Evolutionary conservation across 345 rosid species (phyloP).

Genomic region (Lepidium africanum): DNA sequence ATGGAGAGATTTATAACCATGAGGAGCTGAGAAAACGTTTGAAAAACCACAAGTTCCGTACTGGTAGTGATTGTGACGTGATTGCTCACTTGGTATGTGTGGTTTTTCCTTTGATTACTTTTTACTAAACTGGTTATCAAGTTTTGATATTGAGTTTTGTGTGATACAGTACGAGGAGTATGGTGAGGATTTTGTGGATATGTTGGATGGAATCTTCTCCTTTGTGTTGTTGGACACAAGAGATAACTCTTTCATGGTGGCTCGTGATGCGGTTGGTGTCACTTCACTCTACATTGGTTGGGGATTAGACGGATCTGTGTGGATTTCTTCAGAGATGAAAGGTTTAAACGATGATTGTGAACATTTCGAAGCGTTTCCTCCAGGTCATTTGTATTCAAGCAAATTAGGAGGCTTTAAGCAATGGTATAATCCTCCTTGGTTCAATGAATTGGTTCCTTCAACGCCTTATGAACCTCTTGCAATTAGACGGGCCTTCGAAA

Average conservation of each 20-base stretch:
- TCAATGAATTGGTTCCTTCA: slow-evolving; percentile 57
- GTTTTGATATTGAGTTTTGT: neutral
- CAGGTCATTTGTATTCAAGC: slow-evolving; percentile 91
- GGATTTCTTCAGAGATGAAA: slow-evolving; percentile 85
- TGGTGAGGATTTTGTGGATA: slow-evolving; percentile 73
- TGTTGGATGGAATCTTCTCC: slow-evolving; percentile 94
- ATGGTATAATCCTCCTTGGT: slow-evolving; percentile 96
- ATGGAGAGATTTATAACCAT: slow-evolving; percentile 96
- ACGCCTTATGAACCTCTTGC: slow-evolving; percentile 70
- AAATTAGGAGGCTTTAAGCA: slow-evolving; percentile 55
- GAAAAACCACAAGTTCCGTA: slow-evolving; percentile 64
- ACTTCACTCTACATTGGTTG: slow-evolving; percentile 93
- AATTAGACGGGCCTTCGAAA: slow-evolving; percentile 61
- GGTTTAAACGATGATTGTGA: slow-evolving; percentile 89
- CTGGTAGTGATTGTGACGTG: slow-evolving; percentile 95
- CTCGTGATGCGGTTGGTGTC: slow-evolving; percentile 93
- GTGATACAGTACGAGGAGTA: slow-evolving; percentile 67
- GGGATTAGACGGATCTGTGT: slow-evolving; percentile 87
- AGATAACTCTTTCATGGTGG: slow-evolving; percentile 75
- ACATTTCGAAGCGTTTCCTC: slow-evolving; percentile 81
- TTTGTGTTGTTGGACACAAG: slow-evolving; percentile 82
- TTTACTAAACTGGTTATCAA: neutral
- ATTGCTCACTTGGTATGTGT: slow-evolving; percentile 77
- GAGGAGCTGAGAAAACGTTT: slow-evolving; percentile 59
- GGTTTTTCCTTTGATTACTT: neutral